phyloP scores from a whole-genome alignment of 768 basidiomycete genomes.

The Boletellus emodensis region DNA sequence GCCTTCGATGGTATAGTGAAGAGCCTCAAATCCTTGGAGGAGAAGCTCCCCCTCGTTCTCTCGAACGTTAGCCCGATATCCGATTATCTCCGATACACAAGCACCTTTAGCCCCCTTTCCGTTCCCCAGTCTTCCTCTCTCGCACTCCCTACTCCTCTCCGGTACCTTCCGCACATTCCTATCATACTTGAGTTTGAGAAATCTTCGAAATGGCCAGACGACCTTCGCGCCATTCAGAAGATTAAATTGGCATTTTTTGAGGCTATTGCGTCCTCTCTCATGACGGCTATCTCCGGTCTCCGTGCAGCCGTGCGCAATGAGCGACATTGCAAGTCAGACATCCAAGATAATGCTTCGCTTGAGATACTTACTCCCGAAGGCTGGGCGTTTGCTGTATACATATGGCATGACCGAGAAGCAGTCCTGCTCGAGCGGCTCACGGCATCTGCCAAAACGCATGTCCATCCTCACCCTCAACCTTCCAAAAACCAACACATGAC shows the following conservation, averaged over 20 bases:
- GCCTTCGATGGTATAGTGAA: conserved; percentile 81
- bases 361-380: conserved; percentile 80
- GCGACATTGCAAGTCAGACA: conserved; percentile 46
- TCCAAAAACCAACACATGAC: conserved; percentile 51
- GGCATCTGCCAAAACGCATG: conserved; percentile 35
- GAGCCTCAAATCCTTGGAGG: conserved; percentile 68
- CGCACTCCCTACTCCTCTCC: conserved; percentile 53
- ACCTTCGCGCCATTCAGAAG: conserved; percentile 86
- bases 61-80: conserved; percentile 73
- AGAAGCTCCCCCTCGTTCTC: conserved; percentile 70
- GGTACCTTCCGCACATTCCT: conserved; percentile 66
- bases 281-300: conserved; percentile 47
- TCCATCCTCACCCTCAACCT: conserved; percentile 4
- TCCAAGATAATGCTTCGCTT: conserved; percentile 65
- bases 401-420: conserved; percentile 86
- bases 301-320: conserved; percentile 58
- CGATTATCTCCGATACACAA: conserved; percentile 76
- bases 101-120: conserved; percentile 76
- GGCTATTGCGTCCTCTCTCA: conserved; percentile 64
- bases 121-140: conserved; percentile 50
- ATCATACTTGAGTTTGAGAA: conserved; percentile 87
- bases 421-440: conserved; percentile 70
- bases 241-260: conserved; percentile 93
- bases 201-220: conserved; percentile 92
- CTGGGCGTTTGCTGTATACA: conserved; percentile 79